Evolutionary conservation across 306 rosid species (phyloP), one percentile per base, ranked within the genome.

Genomic region (Arachis stenosperma): DNA sequence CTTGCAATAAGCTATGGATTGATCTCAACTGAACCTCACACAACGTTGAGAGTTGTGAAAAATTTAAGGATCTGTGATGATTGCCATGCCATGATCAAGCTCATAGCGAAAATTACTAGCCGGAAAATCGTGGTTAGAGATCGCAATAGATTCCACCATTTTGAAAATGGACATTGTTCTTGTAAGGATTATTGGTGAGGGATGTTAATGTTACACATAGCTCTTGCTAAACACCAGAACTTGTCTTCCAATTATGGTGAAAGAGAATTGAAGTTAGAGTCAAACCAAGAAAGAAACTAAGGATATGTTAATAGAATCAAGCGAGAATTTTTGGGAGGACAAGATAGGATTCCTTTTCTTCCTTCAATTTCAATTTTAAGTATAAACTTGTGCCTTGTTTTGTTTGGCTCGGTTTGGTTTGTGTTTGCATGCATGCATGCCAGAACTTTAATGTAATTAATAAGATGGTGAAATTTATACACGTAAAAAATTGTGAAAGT

Each of bases 91-190:
- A 47, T 82, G 83, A 85, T 85, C 79, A 82, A 82, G 78, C 65
- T 79, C 33, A 55, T 79, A 30, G 78, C 84, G 11, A 76, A 79
- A 72, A 54, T 82, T 51, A 82, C 81, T 8, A 48, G 55, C 37
- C 48, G 86, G 60, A 82, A 77, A 72, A 79, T 82, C 41, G 76
- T 85, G 47, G 82, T 82, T 11, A 79, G 89, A 69, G 86, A 85
- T 76, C 84, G 89, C n/a, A 77, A 65, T 48, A 82, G 86, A 63
- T 85, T 79, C 73, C 89, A 85, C 78, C 86, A 82, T 73, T 85
- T 85, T 75, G 86, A 85, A 74, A 73, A 82, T 42, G 89, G 84
- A 14, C 63, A 61, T 58, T 82, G 86, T 65, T 82, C 89, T 60
- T 85, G 83, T 66, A 79, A 58, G 55, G 79, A 79, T 76, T 82